Evolutionary conservation across 441 rosid genomes (phyloP).

Genomic region (Biscutella laevigata): DNA sequence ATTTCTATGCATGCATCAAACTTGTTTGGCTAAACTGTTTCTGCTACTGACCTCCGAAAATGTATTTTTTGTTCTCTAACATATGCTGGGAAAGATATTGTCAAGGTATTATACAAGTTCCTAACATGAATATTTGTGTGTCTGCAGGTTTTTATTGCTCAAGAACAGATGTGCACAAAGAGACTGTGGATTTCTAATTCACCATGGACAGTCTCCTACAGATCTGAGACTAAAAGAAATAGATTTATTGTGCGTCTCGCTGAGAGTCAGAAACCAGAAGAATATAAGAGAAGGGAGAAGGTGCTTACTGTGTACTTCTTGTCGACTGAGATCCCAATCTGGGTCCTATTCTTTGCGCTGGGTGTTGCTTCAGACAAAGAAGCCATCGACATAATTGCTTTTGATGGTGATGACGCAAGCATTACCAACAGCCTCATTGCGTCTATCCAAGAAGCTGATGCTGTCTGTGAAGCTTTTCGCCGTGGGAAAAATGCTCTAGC

Average conservation of each 20-base stretch:
- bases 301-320: constrained; percentile 60
- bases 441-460: constrained; percentile 64
- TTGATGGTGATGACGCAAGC: constrained; percentile 41
- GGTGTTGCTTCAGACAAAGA: constrained; percentile 75
- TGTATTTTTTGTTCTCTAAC: not conserved
- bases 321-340: constrained; percentile 69
- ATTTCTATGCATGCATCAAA: no score
- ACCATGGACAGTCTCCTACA: constrained; percentile 66
- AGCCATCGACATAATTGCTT: constrained; percentile 52
- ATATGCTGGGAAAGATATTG: not conserved
- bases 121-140: constrained; percentile 7
- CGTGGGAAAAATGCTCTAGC: constrained; percentile 31
- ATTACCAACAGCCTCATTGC: constrained; percentile 52
- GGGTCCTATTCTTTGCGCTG: constrained; percentile 80
- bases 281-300: constrained; percentile 54
- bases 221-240: constrained; percentile 57
- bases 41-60: no score
- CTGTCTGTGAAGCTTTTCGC: constrained; percentile 44
- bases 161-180: constrained; percentile 71
- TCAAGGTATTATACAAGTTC: constrained; percentile 8
- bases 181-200: constrained; percentile 71
- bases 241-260: constrained; percentile 50
- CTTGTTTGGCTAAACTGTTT: no score
- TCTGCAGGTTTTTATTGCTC: constrained; percentile 74
- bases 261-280: constrained; percentile 36